These are phyloP conservation scores for Conticribra weissflogii DNA, from an alignment of 108 stramenopile genomes.

Conservation along the genomic window DNA sequence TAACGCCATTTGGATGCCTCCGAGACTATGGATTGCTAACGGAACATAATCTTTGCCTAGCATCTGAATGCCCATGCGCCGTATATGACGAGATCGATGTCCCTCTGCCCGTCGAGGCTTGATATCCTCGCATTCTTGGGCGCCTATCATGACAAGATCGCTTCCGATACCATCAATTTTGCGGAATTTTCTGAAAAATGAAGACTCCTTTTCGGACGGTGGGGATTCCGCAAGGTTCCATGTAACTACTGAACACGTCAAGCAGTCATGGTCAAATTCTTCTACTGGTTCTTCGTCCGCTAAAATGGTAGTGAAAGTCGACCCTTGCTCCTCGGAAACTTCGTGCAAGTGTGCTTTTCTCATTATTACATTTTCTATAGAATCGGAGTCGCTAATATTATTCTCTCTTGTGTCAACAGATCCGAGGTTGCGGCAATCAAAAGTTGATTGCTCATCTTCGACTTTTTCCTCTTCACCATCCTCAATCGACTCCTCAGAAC, in stretches of 20 bases:
- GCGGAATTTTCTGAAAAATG: constrained; percentile 76
- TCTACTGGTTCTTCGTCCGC: background rate
- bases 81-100: constrained; percentile 72
- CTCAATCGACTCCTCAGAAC: too few relatives aligned
- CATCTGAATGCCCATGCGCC: constrained; percentile 80
- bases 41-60: constrained; percentile 81
- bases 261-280: constrained; percentile 57
- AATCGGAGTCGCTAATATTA: too few relatives aligned
- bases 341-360: too few relatives aligned
- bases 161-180: constrained; percentile 49
- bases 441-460: too few relatives aligned
- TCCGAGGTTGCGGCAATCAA: too few relatives aligned
- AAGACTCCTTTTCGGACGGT: constrained; percentile 78
- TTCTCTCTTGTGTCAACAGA: too few relatives aligned
- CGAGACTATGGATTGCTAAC: constrained; percentile 80
- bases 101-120: constrained; percentile 90
- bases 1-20: constrained; percentile 88
- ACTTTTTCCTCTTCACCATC: too few relatives aligned
- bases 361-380: too few relatives aligned
- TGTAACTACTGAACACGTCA: constrained; percentile 76
- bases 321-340: too few relatives aligned
- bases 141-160: constrained; percentile 82
- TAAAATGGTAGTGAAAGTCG: too few relatives aligned
- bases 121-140: constrained; percentile 90
- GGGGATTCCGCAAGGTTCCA: constrained; percentile 89